Evolutionary conservation across 306 rosid species (phyloP).

Genomic region (Trifolium repens): DNA sequence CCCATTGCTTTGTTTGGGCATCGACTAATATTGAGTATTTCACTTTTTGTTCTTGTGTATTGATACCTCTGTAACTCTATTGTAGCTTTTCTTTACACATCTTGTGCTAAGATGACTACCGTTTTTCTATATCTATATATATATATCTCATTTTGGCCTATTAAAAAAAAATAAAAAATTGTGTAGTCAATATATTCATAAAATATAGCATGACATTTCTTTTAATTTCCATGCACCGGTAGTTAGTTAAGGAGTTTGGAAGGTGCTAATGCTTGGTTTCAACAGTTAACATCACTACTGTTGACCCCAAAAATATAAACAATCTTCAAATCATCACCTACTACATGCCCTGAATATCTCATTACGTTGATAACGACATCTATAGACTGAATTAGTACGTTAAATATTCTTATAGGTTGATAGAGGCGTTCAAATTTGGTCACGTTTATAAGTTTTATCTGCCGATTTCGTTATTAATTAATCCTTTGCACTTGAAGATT

Average conservation of each 20-base stretch:
- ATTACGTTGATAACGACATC: constrained; percentile 34
- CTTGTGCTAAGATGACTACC: too few species aligned
- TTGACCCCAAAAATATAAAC: not conserved
- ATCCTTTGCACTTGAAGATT: constrained; percentile 11
- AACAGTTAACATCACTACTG: constrained; percentile 23
- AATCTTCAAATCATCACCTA: constrained; percentile 26
- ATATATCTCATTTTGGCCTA: too few species aligned
- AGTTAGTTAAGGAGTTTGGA: constrained; percentile 16
- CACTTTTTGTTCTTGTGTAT: too few species aligned
- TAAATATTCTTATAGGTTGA: constrained; percentile 21
- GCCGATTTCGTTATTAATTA: constrained; percentile 9
- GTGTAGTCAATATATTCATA: too few species aligned
- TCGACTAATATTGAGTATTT: too few species aligned
- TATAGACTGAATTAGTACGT: constrained; percentile 9
- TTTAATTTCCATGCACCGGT: too few species aligned
- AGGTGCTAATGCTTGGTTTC: not conserved
- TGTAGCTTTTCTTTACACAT: too few species aligned
- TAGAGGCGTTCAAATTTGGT: constrained; percentile 33
- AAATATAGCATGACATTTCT: too few species aligned
- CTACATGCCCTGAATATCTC: constrained; percentile 16
- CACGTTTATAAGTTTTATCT: constrained; percentile 38
- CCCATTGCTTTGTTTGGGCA: too few species aligned
- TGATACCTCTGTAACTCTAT: too few species aligned
- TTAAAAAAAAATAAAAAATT: too few species aligned
- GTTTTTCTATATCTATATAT: too few species aligned